Evolutionary conservation across 306 rosid genomes (phyloP).

Genomic region (Malus orientalis): DNA sequence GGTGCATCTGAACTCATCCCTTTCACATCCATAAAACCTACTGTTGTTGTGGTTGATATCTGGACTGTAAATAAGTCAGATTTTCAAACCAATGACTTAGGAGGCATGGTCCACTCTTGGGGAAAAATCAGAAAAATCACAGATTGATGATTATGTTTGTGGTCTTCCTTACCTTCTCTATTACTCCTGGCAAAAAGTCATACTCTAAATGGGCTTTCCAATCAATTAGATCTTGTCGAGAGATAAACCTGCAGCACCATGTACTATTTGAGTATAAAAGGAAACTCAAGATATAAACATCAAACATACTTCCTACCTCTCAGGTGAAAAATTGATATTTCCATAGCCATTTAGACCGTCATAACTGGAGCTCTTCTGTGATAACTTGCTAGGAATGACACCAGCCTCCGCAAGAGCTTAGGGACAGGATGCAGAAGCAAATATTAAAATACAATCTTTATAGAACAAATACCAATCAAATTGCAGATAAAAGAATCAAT

Average conservation of each 20-base stretch:
- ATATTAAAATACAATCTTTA: conserved; percentile 16
- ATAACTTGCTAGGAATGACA: conserved; percentile 71
- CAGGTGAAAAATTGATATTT: conserved; percentile 43
- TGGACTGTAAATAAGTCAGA: conserved; percentile 97
- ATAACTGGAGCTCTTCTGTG: conserved; percentile 23
- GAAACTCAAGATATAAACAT: conserved; percentile 4
- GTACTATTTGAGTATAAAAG: conserved; percentile 15
- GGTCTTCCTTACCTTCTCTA: conserved; percentile 55
- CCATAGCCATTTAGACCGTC: conserved; percentile 28
- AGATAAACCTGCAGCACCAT: conserved; percentile 50
- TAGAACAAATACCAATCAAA: conserved; percentile 1
- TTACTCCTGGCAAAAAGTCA: conserved; percentile 34
- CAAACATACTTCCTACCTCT: conserved; percentile 39
- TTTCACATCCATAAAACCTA: conserved; percentile 86
- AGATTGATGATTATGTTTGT: conserved; percentile 5
- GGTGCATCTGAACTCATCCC: conserved; percentile 47
- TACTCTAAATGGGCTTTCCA: conserved; percentile 91
- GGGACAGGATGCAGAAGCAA: conserved; percentile 12
- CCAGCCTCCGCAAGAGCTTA: conserved; percentile 90
- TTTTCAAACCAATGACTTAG: conserved; percentile 51
- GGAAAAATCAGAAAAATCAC: neutral
- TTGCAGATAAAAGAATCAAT: conserved; percentile 3
- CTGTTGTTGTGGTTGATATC: conserved; percentile 62
- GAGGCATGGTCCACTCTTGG: conserved; percentile 10
- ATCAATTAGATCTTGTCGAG: conserved; percentile 77